These are phyloP conservation scores for Neurospora sp. DNA, from an alignment of 495 filamentous ascomycete species.

Conservation along the genomic window DNA sequence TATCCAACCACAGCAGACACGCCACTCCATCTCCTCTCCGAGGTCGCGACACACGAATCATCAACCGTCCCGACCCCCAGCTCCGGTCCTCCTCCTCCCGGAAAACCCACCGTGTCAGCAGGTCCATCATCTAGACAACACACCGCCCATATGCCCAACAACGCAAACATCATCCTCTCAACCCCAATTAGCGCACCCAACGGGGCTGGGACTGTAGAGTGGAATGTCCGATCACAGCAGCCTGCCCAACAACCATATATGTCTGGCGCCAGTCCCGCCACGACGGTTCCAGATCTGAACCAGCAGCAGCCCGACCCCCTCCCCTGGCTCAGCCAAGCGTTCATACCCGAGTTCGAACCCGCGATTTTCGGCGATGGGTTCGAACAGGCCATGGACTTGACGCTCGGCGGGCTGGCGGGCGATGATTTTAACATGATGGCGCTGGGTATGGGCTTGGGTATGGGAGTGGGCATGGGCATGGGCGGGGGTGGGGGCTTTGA, in stretches of 20 bases:
- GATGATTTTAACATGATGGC: neutral
- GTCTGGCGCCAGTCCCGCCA: neutral
- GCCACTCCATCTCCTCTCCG: slow-evolving; percentile 56
- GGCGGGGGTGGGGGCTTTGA: neutral
- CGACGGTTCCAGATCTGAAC: neutral
- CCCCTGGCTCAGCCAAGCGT: slow-evolving; percentile 23
- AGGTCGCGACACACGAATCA: slow-evolving; percentile 53
- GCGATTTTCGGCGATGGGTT: slow-evolving; percentile 32
- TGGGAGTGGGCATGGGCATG: slow-evolving; percentile 13
- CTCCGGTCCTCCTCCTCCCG: slow-evolving; percentile 2
- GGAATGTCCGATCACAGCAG: neutral
- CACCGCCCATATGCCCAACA: neutral
- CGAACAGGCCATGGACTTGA: slow-evolving; percentile 42
- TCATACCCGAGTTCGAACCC: slow-evolving; percentile 30
- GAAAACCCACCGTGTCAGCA: neutral
- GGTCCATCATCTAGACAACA: neutral
- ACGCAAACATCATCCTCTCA: neutral
- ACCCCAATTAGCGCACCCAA: neutral
- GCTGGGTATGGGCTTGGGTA: slow-evolving; percentile 11
- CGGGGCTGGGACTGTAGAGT: neutral
- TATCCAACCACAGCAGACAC: slow-evolving; percentile 35
- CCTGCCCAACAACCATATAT: neutral
- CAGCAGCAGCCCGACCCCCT: slow-evolving; percentile 3
- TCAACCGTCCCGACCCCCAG: slow-evolving; percentile 4
- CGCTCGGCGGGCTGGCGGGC: slow-evolving; percentile 30